A percentile compares a stretch with the other conserved stretches of the same genome.
Evolutionary conservation across 306 rosid species (phyloP).

Genomic region (Vigna angularis): DNA sequence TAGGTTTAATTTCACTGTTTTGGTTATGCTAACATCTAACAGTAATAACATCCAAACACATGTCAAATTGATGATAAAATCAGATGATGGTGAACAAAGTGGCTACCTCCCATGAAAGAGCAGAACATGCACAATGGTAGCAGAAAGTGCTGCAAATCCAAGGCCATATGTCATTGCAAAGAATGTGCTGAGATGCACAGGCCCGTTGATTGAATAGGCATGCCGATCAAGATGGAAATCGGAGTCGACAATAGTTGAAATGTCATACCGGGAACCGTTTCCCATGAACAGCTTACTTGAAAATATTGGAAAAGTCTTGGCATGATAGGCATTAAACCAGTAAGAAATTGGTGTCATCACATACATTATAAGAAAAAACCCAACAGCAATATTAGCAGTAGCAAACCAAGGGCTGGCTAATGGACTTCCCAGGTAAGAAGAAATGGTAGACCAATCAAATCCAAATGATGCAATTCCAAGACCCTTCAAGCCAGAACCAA

Average conservation of each 20-base stretch:
- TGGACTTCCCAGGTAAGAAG: constrained; percentile 78
- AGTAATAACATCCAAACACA: neutral
- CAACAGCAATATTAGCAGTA: constrained; percentile 67
- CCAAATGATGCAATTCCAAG: constrained; percentile 80
- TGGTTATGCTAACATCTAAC: neutral
- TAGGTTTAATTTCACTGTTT: neutral
- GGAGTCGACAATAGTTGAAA: constrained; percentile 61
- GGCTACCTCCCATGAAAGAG: constrained; percentile 77
- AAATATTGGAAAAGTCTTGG: constrained; percentile 73
- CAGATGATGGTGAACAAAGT: neutral
- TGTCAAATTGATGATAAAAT: neutral
- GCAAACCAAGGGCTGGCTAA: constrained; percentile 89
- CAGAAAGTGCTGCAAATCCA: constrained; percentile 79
- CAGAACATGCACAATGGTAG: constrained; percentile 77
- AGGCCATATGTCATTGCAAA: constrained; percentile 81
- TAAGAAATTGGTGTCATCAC: constrained; percentile 76
- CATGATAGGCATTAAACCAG: constrained; percentile 55
- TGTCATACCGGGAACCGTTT: constrained; percentile 62
- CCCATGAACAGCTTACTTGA: constrained; percentile 67
- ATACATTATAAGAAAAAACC: constrained; percentile 67
- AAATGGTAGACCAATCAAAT: constrained; percentile 80
- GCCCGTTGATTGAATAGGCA: constrained; percentile 57
- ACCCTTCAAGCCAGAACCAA: constrained; percentile 81
- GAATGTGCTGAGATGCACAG: constrained; percentile 76
- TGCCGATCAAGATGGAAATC: constrained; percentile 71